Evolutionary conservation across 1,139 yeast species (phyloP), one percentile per base, ranked within the genome.

Genomic region (Candida pseudoviswanathii): DNA sequence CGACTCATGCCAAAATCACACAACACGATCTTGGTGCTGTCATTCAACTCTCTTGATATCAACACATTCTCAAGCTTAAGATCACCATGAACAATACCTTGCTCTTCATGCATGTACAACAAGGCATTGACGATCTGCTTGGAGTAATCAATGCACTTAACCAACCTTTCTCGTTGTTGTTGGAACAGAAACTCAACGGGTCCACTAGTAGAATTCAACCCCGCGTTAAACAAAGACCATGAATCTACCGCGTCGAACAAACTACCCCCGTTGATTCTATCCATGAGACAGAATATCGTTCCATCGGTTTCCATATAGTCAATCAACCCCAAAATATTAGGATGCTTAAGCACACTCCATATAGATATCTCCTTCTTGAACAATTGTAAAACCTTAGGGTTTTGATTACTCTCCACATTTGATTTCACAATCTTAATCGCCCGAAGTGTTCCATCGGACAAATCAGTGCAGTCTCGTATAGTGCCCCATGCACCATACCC

Each of bases 401-500:
- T 67, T 39, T 59, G 61, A 22, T 44, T 46, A 33, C 10, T 26
- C 16, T 77, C 77, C 44, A 76, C 73, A 22, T 79, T 71, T 29
- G 76, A 72, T 52, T 81, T 79, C 31, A 91, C 91, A 42, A 91
- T 84, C 64, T 91, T 91, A 59, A 90, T 84, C 0, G 97, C 97
- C 54, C 80, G 77, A 0, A 77, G 67, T 5, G 70, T 68, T 1
- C 84, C 84, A 44, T 69, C 67, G 22, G 56, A 45, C 7, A 54
- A 47, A 31, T 64, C 70, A 42, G 60, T 61, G 54, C 95, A 89
- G 63, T 88, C 95, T 52, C 96, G 73, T n/a, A 92, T 87, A 32
- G 87, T 81, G 3, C 96, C 96, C 87, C 95, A 91, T 0, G 97
- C 96, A 7, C 98, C 98, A 62, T 81, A 82, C 0, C 97, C 97